Evolutionary conservation across 805 yeast genomes (phyloP), one percentile per base, ranked within the genome.

Genomic region (Yamadazyma ubonensis): DNA sequence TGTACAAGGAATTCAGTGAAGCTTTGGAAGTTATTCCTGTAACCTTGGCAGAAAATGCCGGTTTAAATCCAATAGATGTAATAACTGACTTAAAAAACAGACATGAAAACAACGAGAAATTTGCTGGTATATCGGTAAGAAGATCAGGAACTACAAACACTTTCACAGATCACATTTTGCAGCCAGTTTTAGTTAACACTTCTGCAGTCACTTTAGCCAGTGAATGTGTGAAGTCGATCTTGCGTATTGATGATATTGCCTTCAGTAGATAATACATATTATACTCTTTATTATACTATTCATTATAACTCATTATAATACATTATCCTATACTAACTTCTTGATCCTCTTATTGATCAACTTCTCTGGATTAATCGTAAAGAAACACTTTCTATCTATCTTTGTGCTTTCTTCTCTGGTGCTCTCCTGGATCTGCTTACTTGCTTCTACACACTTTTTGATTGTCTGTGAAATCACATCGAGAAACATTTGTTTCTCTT

Each of bases 231-330:
- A 95, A 93, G 70, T 85, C 96, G 32, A 89, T 93, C 49, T 74
- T 93, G 62, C 83, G 99, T 67, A 93, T 93, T 56, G 99, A 93
- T 65, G 99, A 95, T 64, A 95, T 93, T 54, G 86, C 96, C 29
- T 87, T 93, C 61, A 82, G 95, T 63, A 54, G 60, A 46, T 55
- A 43, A 7, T n/a, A n/a, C n/a, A n/a, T 36, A 20, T 19, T 21
- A 31, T 31, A 15, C 15, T 34, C 36, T 15, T 15, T 22, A 33
- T 7, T 28, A 9, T 7, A 6, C 23, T 23, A 23, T 35, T 21
- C 21, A 14, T 18, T 35, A 10, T 9, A n/a, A n/a, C n/a, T n/a
- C n/a, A n/a, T n/a, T n/a, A n/a, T n/a, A n/a, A n/a, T n/a, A n/a
- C n/a, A n/a, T n/a, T n/a, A n/a, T 23, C 9, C 37, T 33, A 33